Base-by-base conservation (phyloP, 176 grass and related monocot species). In the Carex scoparia region DNA sequence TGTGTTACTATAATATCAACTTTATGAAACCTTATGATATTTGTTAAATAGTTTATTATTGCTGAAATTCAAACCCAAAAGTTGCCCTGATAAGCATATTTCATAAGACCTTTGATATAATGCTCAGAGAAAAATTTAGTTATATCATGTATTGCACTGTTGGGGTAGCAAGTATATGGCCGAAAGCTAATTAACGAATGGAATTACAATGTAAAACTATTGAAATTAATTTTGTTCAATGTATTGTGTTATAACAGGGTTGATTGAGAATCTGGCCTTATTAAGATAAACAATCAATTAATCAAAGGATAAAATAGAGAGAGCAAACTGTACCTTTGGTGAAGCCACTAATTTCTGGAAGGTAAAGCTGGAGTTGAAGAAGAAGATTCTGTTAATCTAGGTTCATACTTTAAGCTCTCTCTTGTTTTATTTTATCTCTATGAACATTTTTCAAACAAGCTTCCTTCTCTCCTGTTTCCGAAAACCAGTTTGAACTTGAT, bases 1-100 rank as follows among this genome's bases (percentile, higher is more conserved):
- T 83, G 81, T 51, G 13, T 56, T 30, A 48, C 61, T 49, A 42
- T 23, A 69, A 83, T 69, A 53, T 53, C 60, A 69, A 64, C 79
- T 81, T 81, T 65, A 61, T 81, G 56, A 69, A 67, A 33, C 8
- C 42, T 83, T 69, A 57, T 57, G 27, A 53, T 78, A 78, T 78
- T 10, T 48, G 16, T 49, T 58, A 12, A 78, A 35, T 27, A 31
- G 1, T 33, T 23, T 48, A 33, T 31, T 32, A 2, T 79, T 57
- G 53, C 30, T 58, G 53, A 10, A 70, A 15, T 79, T 58, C 0
- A 57, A 55, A 79, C 57, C 53, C 51, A 58, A 58, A 8, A 78
- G 6, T 78, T 55, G 23, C 51, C 13, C 7, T 28, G 71, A 51
- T 27, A 49, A 76, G 44, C 10, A 14, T 75, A 30, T 75, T 76